Evolutionary conservation across 192 early-diverging fungal genomes (phyloP).

Genomic region (Geranomyces michiganensis): DNA sequence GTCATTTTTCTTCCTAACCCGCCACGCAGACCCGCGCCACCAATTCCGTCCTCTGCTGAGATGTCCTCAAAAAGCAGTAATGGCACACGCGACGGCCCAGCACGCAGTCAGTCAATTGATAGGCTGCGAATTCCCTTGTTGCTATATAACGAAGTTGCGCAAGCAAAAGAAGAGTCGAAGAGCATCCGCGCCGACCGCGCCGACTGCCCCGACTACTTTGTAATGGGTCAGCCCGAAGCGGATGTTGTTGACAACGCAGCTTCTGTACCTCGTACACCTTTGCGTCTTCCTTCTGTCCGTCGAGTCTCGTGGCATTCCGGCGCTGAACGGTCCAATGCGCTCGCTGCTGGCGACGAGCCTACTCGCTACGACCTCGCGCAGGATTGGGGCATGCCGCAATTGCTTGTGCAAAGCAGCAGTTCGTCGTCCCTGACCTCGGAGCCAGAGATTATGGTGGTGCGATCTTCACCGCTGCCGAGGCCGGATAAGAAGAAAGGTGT

Average conservation of each 20-base stretch:
- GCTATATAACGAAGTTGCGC: not conserved
- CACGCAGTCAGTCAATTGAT: too few relatives aligned
- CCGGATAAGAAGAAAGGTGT: too few relatives aligned
- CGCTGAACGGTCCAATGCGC: not conserved
- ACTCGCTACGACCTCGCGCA: not conserved
- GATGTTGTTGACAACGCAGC: not conserved
- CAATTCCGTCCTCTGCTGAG: too few relatives aligned
- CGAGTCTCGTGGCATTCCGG: slow-evolving; percentile 1
- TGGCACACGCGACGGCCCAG: too few relatives aligned
- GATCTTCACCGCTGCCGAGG: too few relatives aligned
- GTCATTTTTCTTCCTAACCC: too few relatives aligned
- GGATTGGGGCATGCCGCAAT: slow-evolving; percentile 6
- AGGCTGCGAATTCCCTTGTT: too few relatives aligned
- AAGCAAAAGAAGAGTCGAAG: not conserved
- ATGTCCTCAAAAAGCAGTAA: too few relatives aligned
- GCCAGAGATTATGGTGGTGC: too few relatives aligned
- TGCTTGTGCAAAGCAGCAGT: not conserved
- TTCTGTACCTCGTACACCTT: not conserved
- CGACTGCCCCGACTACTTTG: not conserved
- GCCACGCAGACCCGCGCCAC: too few relatives aligned
- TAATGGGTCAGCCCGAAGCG: not conserved
- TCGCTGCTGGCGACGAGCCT: not conserved
- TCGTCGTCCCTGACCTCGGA: too few relatives aligned
- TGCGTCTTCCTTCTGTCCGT: not conserved
- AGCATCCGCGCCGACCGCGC: not conserved